These are phyloP conservation scores for Desmodesmus armatus DNA, from an alignment of 139 green algal genomes.

Conservation along the genomic window DNA sequence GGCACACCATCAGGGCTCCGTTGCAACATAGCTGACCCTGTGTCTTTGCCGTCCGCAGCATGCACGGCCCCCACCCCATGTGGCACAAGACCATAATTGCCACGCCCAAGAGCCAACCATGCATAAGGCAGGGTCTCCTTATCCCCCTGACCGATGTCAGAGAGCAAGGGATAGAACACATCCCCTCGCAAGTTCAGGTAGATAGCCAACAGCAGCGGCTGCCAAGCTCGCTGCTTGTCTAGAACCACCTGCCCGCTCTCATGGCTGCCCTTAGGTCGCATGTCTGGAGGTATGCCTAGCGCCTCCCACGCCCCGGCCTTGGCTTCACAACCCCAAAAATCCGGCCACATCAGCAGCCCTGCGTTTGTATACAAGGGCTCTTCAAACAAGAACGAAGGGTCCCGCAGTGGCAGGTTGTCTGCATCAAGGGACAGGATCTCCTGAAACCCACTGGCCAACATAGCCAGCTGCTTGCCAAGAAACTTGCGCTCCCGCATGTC, in stretches of 20 bases:
- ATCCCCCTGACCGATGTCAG: background rate
- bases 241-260: conserved; percentile 1
- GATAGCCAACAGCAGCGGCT: background rate
- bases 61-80: background rate
- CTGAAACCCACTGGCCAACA: background rate
- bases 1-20: background rate
- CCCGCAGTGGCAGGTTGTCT: background rate
- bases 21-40: conserved; percentile 5
- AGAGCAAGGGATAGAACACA: background rate
- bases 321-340: background rate
- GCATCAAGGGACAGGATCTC: background rate
- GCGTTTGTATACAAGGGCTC: background rate
- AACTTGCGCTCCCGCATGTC: background rate
- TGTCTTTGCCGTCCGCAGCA: background rate
- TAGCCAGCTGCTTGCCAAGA: background rate
- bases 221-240: background rate
- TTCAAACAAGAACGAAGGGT: background rate
- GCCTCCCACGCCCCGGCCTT: background rate
- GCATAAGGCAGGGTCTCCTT: conserved; percentile 16
- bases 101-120: background rate
- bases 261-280: background rate
- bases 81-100: background rate
- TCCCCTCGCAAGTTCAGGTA: background rate
- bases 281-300: background rate
- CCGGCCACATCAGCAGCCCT: conserved; percentile 3